These are phyloP conservation scores for Trichomonas gallinae DNA, from an alignment of 208 protist genomes.

Conservation along the genomic window DNA sequence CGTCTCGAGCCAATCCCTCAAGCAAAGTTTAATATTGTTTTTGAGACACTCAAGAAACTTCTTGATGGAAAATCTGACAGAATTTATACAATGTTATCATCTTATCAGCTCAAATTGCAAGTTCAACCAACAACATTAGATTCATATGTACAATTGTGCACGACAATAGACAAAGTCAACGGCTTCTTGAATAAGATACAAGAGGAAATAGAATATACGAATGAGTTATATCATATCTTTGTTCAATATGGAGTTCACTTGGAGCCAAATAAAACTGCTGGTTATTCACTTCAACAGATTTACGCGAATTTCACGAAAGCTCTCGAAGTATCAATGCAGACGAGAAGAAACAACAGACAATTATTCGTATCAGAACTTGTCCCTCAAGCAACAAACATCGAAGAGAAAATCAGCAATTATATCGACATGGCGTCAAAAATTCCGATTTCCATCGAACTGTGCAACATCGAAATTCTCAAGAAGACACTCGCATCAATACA, in stretches of 20 bases:
- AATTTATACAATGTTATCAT: background rate
- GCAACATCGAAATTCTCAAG: background rate
- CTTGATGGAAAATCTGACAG: background rate
- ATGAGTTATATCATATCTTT: slow-evolving; percentile 5
- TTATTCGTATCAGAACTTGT: background rate
- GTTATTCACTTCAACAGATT: background rate
- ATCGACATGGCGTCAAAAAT: background rate
- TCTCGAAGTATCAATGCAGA: background rate
- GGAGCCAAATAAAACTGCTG: background rate
- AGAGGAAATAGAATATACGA: background rate
- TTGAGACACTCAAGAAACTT: background rate
- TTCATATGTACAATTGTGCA: background rate
- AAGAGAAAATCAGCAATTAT: background rate
- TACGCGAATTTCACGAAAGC: background rate
- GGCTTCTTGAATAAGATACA: background rate
- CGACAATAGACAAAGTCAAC: background rate
- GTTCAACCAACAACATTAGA: background rate
- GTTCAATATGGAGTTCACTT: background rate
- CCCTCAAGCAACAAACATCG: background rate
- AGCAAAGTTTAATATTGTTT: background rate
- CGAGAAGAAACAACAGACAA: background rate
- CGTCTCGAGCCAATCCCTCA: background rate
- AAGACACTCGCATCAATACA: background rate
- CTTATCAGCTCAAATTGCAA: background rate
- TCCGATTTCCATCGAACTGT: background rate